A percentile compares a stretch with the other conserved stretches of the same genome.
phyloP scores from a whole-genome alignment of 1,139 yeast genomes.

The Lodderomyces parapsilosis region DNA sequence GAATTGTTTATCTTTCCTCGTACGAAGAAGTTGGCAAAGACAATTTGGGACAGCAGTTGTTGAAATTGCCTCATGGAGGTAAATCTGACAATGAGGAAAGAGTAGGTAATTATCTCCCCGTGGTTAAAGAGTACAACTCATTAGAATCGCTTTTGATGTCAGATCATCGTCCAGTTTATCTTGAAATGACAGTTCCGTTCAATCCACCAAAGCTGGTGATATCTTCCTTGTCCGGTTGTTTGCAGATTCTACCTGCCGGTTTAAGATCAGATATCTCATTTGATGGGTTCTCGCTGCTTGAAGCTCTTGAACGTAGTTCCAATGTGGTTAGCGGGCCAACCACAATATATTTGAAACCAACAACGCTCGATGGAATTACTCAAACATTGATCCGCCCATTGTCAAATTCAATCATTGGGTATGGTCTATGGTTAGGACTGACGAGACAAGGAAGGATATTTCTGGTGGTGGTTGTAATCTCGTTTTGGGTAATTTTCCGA shows the following conservation, averaged over 20 bases:
- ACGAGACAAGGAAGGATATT: slow-evolving; percentile 40
- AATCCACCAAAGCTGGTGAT: slow-evolving; percentile 40
- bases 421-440: slow-evolving; percentile 36
- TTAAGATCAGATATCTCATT: slow-evolving; percentile 16
- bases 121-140: slow-evolving; percentile 39
- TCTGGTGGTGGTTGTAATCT: slow-evolving; percentile 12
- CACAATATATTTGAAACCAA: slow-evolving; percentile 43
- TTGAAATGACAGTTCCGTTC: slow-evolving; percentile 43
- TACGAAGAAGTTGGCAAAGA: slow-evolving; percentile 27
- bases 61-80: slow-evolving; percentile 1
- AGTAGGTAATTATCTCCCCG: slow-evolving; percentile 19
- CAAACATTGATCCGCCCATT: slow-evolving; percentile 29
- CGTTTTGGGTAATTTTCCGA: slow-evolving; percentile 9
- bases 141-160: slow-evolving; percentile 33
- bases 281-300: slow-evolving; percentile 5
- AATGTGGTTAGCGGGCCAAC: slow-evolving; percentile 41
- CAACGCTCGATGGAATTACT: slow-evolving; percentile 32
- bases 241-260: slow-evolving; percentile 27
- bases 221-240: slow-evolving; percentile 39
- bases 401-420: slow-evolving; percentile 39
- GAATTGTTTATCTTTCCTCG: slow-evolving; percentile 59
- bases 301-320: slow-evolving; percentile 3
- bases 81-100: slow-evolving; percentile 5
- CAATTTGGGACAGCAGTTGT: slow-evolving; percentile 2
- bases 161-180: slow-evolving; percentile 46